Evolutionary conservation across 2,329 filamentous ascomycete species (phyloP), one percentile per base, ranked within the genome.

Genomic region (Dactylellina parvicollis): DNA sequence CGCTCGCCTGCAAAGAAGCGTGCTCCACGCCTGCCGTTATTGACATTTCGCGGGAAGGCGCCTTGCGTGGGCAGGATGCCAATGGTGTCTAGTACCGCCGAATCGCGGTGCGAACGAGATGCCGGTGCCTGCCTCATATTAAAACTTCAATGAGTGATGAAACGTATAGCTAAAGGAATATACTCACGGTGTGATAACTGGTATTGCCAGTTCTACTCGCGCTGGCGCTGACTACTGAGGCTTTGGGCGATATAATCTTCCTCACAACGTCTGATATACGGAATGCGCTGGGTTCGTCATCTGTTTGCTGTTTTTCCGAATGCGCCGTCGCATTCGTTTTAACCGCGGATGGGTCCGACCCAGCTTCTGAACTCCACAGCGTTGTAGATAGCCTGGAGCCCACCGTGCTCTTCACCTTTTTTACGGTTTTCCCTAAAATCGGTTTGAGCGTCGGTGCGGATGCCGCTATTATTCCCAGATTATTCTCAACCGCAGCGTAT

Each of bases 391-490:
- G 36, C 9, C 42, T 64, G 18, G 69, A 60, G n/a, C 47, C 54
- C 26, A 73, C 38, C 10, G 46, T 73, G 10, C 26, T 54, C 14
- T 59, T 64, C 9, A 73, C 54, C n/a, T 40, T 65, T 16, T 40
- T 49, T 12, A 38, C 47, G n/a, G 60, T 65, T 40, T 52, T 73
- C 12, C 69, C 69, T 7, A 73, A 9, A 16, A 74, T 20, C 9
- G 70, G 70, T 34, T 69, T 74, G 3, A 74, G 50, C 16, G 70
- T 49, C 14, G 70, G 62, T n/a, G 70, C 64, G 8, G 70, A 74
- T 18, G 70, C 70, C 26, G 70, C 70, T 59, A 74, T 74, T 4
- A 74, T 74, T 16, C 62, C 70, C 34, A 74, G 34, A 32, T 69
- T 69, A 34, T 67, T 74, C 34, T 74, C 55, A n/a, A 74, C 55